Percentiles rank a stretch among this genome's conserved stretches.
phyloP scores from a whole-genome alignment of 164 flowering plant genomes.

The Tetracentron sinense region DNA sequence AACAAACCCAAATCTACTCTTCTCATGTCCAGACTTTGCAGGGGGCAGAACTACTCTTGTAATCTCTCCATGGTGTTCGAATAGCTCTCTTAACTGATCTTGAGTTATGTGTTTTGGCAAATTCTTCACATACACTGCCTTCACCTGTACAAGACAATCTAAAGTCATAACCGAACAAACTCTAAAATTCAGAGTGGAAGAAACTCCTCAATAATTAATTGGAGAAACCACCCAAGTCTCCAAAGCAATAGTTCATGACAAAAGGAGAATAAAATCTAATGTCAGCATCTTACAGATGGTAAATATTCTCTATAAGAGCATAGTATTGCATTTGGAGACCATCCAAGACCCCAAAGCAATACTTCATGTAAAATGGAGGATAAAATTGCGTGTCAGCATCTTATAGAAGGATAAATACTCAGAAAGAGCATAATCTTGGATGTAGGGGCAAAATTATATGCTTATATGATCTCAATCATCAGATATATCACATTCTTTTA shows the following conservation, averaged over 20 bases:
- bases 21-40: conserved; percentile 75
- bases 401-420: too few species aligned
- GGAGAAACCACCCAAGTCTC: neutral
- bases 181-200: neutral
- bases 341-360: too few species aligned
- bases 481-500: neutral
- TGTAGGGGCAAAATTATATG: too few species aligned
- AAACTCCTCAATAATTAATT: neutral
- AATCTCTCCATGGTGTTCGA: conserved; percentile 77
- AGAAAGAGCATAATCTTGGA: too few species aligned
- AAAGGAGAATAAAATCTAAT: too few species aligned
- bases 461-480: neutral
- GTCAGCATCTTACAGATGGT: too few species aligned
- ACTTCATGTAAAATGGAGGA: too few species aligned
- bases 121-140: conserved; percentile 84
- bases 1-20: conserved; percentile 75
- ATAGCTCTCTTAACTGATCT: conserved; percentile 58
- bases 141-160: conserved; percentile 48
- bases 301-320: too few species aligned
- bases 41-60: conserved; percentile 84
- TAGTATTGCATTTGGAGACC: too few species aligned
- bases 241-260: too few species aligned
- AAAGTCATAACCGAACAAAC: neutral
- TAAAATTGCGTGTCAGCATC: too few species aligned
- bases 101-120: conserved; percentile 64